Conservation (phyloP, 2,329 filamentous ascomycete species). For the Ophiostoma pallidulum region DNA sequence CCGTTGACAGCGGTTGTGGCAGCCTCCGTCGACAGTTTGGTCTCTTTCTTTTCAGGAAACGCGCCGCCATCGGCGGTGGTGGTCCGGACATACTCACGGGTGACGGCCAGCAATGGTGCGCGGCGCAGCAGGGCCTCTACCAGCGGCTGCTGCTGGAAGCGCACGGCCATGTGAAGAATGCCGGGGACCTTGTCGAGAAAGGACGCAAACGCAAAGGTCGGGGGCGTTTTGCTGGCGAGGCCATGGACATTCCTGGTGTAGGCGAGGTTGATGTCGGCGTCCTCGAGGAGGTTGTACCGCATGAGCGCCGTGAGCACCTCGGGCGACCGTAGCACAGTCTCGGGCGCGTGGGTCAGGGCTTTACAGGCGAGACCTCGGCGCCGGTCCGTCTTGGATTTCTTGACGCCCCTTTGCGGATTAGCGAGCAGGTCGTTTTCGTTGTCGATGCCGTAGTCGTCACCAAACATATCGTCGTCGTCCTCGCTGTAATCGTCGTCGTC, state of each 20-base stretch:
- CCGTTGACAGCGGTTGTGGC: too few relatives aligned
- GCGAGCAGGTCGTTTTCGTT: not conserved
- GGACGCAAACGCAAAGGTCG: not conserved
- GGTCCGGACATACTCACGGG: not conserved
- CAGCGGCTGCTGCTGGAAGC: conserved; percentile 4
- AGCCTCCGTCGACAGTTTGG: not conserved
- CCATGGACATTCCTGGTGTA: not conserved
- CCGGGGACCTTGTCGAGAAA: not conserved
- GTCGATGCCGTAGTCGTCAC: too few relatives aligned
- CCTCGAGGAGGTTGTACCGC: not conserved
- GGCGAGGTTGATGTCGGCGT: not conserved
- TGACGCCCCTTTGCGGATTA: not conserved
- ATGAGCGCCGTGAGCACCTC: not conserved
- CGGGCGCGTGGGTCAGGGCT: not conserved
- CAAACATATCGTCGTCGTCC: not conserved
- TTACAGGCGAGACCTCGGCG: not conserved
- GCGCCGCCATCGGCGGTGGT: not conserved
- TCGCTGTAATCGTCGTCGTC: not conserved
- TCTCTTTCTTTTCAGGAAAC: not conserved
- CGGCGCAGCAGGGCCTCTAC: conserved; percentile 5
- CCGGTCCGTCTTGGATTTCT: not conserved
- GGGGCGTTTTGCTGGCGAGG: not conserved
- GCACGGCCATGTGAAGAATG: conserved; percentile 7
- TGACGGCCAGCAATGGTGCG: not conserved
- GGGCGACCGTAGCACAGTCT: not conserved